Conservation (phyloP, 768 basidiomycete genomes). For the Xanthoconium purpureum region DNA sequence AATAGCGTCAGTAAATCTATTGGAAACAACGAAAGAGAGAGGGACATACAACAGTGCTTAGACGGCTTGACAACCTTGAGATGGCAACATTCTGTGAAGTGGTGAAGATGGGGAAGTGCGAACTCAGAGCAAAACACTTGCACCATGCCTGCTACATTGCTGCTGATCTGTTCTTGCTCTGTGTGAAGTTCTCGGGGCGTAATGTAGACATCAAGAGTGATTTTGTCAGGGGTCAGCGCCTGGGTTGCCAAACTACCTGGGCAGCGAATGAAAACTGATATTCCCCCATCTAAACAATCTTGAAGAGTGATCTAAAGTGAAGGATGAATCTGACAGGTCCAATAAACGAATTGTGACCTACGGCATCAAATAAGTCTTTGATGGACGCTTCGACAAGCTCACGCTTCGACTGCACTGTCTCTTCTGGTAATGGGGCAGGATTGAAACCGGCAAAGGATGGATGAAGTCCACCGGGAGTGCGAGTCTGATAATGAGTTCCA, state of each 20-base stretch:
- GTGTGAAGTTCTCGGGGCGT: not conserved
- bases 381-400: not conserved
- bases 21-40: not conserved
- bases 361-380: not conserved
- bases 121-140: not conserved
- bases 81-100: not conserved
- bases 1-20: not conserved
- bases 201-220: not conserved
- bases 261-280: not conserved
- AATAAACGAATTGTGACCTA: not conserved
- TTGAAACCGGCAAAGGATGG: not conserved
- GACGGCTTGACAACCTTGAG: not conserved
- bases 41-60: not conserved
- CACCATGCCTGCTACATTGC: not conserved
- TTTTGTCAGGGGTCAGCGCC: not conserved
- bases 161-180: not conserved
- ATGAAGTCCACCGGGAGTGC: not conserved
- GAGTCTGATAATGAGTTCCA: not conserved
- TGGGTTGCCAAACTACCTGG: not conserved
- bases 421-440: not conserved
- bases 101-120: not conserved
- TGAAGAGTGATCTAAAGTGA: not conserved
- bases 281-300: not conserved
- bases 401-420: not conserved
- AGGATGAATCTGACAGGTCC: not conserved